Evolutionary conservation across 2,329 filamentous ascomycete genomes (phyloP).

Genomic region (Phoma sp.): DNA sequence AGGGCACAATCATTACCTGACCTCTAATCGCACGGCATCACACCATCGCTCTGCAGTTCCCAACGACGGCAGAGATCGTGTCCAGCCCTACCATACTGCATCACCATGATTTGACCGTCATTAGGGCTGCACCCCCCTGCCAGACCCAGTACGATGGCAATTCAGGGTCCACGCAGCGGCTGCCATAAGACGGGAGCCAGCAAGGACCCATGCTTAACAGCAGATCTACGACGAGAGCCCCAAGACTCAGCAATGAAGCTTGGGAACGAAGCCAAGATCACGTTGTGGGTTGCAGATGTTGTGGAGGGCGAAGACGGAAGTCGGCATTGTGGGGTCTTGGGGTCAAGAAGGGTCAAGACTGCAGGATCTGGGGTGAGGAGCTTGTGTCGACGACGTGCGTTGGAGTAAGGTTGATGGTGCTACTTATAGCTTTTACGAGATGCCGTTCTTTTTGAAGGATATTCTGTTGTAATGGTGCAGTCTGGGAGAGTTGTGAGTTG

Average conservation of each 20-base stretch:
- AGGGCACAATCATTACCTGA: too few species aligned
- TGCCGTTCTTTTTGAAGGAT: too few species aligned
- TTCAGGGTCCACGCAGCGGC: neutral
- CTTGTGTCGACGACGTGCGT: constrained; percentile 19
- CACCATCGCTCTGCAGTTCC: neutral
- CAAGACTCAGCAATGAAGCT: constrained; percentile 11
- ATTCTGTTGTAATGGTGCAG: too few species aligned
- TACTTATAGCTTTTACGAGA: neutral
- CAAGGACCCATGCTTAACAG: neutral
- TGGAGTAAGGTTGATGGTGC: neutral
- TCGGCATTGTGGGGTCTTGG: constrained; percentile 21
- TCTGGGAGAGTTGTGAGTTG: neutral
- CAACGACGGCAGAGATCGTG: neutral
- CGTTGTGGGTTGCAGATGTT: constrained; percentile 4
- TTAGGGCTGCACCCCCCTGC: neutral
- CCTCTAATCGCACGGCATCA: too few species aligned
- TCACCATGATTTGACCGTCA: neutral
- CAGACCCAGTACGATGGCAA: neutral
- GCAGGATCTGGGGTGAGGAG: constrained; percentile 10
- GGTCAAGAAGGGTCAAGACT: constrained; percentile 9
- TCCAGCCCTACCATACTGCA: neutral
- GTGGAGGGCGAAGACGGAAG: constrained; percentile 22
- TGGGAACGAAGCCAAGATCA: constrained; percentile 5
- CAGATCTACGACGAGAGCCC: neutral
- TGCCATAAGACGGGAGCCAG: neutral